Base-by-base conservation (phyloP, 148 eudicot species). In the Euryodendron excelsum region DNA sequence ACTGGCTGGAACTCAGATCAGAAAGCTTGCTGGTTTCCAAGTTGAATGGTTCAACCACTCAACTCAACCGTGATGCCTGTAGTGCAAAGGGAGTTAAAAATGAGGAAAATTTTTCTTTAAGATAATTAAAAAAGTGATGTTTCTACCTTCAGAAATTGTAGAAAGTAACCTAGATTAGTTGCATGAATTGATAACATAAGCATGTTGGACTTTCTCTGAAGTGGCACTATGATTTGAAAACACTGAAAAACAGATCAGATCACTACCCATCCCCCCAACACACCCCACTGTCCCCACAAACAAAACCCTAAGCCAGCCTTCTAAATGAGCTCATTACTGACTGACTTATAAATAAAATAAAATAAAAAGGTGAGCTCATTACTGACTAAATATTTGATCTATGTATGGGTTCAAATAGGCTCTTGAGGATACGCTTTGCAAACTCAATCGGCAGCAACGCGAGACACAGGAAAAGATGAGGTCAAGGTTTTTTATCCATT, bases 391-490 rank as follows among this genome's bases (percentile, higher is more conserved):
- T 66, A 67, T 77, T 64, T 28, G 61, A 31, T 41, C 31, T 48
- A 12, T 65, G 20, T 28, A 27, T 55, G 30, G 21, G 55, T 75
- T 76, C 27, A 77, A 62, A 9, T 65, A 65, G 86, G 83, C 37
- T 15, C 80, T 83, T 56, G 74, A 80, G 65, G 78, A 72, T 34
- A 80, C 73, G 44, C 72, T 83, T 25, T 59, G 77, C 37, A 72
- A 80, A 47, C 78, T 80, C 62, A 83, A 71, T 44, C 39, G 75
- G 58, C 79, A 56, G 69, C 77, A 76, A 45, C 80, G 36, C 0
- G 83, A 83, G 75, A 62, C 48, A 3, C 77, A 58, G n/a, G 86
- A 80, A 27, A 83, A 83, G 76, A 72, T 83, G 74, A 83, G 86
- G 86, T 77, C 18, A 27, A 27, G 3, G 21, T 66, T 21, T 37